Evolutionary conservation across 73 alveolate species (phyloP).

Genomic region (Effrenium voratum): DNA sequence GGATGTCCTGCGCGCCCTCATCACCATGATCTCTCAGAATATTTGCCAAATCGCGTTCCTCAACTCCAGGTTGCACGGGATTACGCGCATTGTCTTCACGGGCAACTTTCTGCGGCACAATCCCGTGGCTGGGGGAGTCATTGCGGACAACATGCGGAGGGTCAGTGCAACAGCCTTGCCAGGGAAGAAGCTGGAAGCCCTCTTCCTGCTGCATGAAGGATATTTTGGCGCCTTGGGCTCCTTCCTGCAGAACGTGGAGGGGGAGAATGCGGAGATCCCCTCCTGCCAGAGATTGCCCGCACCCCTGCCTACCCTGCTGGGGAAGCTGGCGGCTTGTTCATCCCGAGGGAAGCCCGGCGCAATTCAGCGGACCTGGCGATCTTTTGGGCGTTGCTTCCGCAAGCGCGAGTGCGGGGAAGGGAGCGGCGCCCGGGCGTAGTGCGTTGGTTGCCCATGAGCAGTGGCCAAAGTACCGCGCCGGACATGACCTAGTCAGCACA

Average conservation of each 20-base stretch:
- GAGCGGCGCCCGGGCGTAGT: too few relatives aligned
- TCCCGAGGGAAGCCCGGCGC: background rate
- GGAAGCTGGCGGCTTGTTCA: conserved; percentile 40
- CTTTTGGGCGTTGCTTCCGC: conserved; percentile 7
- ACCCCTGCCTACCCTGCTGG: too few relatives aligned
- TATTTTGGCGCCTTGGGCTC: conserved; percentile 97
- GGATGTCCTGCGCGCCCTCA: conserved; percentile 96
- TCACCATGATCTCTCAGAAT: conserved; percentile 97
- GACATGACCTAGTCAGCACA: too few relatives aligned
- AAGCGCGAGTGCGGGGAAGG: too few relatives aligned
- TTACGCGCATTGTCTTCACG: conserved; percentile 96
- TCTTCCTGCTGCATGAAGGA: conserved; percentile 96
- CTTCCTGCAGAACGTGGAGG: conserved; percentile 94
- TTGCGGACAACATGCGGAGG: conserved; percentile 94
- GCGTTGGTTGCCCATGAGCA: too few relatives aligned
- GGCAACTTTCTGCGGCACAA: conserved; percentile 97
- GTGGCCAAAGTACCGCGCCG: too few relatives aligned
- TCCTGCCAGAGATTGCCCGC: conserved; percentile 84
- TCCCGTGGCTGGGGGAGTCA: conserved; percentile 95
- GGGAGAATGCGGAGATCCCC: conserved; percentile 45
- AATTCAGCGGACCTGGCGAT: background rate
- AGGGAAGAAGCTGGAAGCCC: conserved; percentile 95
- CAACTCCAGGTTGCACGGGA: conserved; percentile 96
- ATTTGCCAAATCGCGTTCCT: conserved; percentile 97
- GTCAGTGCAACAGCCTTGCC: conserved; percentile 95